Evolutionary conservation across 176 grass and related monocot species (phyloP).

Genomic region (Lolium rigidum): DNA sequence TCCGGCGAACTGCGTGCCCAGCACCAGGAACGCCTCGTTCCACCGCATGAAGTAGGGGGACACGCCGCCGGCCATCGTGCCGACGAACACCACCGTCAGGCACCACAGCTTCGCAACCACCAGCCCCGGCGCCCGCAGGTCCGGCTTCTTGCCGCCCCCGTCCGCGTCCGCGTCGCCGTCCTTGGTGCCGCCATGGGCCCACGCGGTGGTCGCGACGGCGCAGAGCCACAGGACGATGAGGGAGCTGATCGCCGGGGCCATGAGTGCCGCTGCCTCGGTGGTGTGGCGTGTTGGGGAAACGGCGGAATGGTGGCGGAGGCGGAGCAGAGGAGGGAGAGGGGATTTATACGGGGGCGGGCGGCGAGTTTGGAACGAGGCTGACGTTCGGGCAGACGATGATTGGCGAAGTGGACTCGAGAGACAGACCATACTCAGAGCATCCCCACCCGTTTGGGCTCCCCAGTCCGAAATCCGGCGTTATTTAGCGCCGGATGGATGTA

Average conservation of each 20-base stretch:
- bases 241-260: not conserved
- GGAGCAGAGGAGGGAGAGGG: too few species aligned
- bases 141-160: not conserved
- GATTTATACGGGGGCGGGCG: not conserved
- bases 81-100: conserved; percentile 65
- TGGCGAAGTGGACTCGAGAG: too few species aligned
- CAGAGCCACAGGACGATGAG: conserved; percentile 10
- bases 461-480: too few species aligned
- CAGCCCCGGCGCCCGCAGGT: conserved; percentile 72
- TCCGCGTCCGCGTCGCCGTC: conserved; percentile 27
- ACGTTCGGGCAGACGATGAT: not conserved
- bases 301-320: not conserved
- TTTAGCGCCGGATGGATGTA: too few species aligned
- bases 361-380: not conserved
- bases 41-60: conserved; percentile 93
- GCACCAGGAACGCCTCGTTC: conserved; percentile 80
- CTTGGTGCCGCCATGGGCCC: conserved; percentile 36
- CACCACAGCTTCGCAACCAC: conserved; percentile 82
- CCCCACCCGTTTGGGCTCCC: too few species aligned
- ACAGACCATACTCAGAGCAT: too few species aligned
- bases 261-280: not conserved
- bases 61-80: conserved; percentile 71
- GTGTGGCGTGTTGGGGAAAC: not conserved
- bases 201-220: conserved; percentile 29
- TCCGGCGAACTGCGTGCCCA: conserved; percentile 90